Conservation (phyloP, 805 yeast species). For the Ascoidea rubescens region DNA sequence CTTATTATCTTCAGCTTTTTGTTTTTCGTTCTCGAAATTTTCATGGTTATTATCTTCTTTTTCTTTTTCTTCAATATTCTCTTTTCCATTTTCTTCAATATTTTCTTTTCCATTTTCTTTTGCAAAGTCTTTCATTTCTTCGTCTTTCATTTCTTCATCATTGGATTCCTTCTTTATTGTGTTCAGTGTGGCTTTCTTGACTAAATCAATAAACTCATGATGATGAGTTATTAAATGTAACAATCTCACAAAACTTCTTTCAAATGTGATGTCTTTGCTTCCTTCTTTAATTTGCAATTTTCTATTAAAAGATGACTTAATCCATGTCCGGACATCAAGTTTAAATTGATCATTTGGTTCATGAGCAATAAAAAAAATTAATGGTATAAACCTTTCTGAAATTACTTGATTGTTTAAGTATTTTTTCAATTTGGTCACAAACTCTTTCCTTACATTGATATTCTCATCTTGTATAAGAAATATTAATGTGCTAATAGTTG, state of each 20-base stretch:
- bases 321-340: conserved; percentile 51
- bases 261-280: conserved; percentile 35
- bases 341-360: conserved; percentile 49
- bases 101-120: not conserved
- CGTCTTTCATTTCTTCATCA: conserved; percentile 3
- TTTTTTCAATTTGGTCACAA: conserved; percentile 36
- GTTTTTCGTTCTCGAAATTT: conserved; percentile 3
- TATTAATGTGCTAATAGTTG: conserved; percentile 36
- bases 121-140: not conserved
- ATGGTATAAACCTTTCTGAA: conserved; percentile 51
- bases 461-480: conserved; percentile 57
- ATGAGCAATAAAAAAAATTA: conserved; percentile 60
- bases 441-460: conserved; percentile 36
- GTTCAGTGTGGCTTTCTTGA: conserved; percentile 15
- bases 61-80: conserved; percentile 3
- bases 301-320: conserved; percentile 39
- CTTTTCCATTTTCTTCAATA: not conserved
- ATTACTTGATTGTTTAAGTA: conserved; percentile 35
- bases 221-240: conserved; percentile 66
- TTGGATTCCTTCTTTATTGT: conserved; percentile 9
- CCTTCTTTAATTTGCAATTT: conserved; percentile 13
- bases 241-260: conserved; percentile 51
- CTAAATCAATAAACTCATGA: conserved; percentile 38
- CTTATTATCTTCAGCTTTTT: conserved; percentile 7
- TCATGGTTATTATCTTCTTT: not conserved